Conservation (phyloP, 2,329 filamentous ascomycete species). For the Pseudogymnoascus sp. region DNA sequence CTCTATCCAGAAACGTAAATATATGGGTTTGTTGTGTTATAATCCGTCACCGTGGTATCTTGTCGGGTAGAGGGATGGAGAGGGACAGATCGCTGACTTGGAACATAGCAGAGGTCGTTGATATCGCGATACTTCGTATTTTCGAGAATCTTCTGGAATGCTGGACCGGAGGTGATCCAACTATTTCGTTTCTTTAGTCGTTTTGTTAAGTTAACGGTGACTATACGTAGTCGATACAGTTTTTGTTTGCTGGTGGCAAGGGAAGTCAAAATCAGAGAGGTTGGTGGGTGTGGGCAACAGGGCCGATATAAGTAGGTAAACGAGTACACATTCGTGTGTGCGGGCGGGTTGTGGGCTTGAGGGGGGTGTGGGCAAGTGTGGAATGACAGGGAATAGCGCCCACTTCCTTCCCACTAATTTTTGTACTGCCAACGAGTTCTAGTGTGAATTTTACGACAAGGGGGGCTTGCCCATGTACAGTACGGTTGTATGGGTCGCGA, state of each 20-base stretch:
- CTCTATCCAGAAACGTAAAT: slow-evolving; percentile 6
- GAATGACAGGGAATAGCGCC: slow-evolving; percentile 1
- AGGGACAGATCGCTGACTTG: slow-evolving; percentile 6
- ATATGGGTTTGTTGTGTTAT: slow-evolving; percentile 7
- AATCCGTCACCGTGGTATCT: slow-evolving; percentile 9
- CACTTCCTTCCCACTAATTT: not conserved
- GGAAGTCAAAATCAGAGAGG: not conserved
- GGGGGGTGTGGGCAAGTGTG: not conserved
- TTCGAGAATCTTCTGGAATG: slow-evolving; percentile 1
- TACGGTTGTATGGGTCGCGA: not conserved
- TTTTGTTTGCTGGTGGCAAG: slow-evolving; percentile 7
- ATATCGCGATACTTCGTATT: not conserved
- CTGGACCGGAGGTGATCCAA: slow-evolving; percentile 5
- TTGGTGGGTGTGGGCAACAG: slow-evolving; percentile 4
- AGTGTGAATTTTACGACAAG: not conserved
- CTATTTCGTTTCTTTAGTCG: not conserved
- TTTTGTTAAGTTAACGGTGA: not conserved
- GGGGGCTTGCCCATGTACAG: not conserved
- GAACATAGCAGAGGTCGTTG: slow-evolving; percentile 7
- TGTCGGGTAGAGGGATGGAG: slow-evolving; percentile 7
- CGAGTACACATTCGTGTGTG: not conserved
- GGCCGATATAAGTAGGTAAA: not conserved
- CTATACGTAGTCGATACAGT: slow-evolving; percentile 1
- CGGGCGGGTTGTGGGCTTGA: not conserved
- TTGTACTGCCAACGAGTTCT: slow-evolving; percentile 3